phyloP scores from a whole-genome alignment of 257 asterid genomes.

The Solanum chaucha region DNA sequence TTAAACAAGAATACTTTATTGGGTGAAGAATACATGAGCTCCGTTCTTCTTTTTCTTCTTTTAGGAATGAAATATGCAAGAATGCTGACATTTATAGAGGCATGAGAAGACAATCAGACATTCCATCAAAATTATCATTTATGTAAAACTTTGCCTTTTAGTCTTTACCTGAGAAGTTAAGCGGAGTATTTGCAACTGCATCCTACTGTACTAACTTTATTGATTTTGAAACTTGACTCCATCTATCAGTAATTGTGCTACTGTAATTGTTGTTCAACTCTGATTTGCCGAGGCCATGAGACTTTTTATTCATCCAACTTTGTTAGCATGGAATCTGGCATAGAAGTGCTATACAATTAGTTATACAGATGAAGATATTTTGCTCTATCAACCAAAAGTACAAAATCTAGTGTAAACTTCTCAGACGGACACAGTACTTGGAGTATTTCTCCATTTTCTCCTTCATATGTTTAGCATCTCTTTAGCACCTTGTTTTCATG shows the following conservation, averaged over 20 bases:
- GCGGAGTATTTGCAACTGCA: neutral
- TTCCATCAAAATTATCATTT: neutral
- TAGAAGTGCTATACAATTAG: neutral
- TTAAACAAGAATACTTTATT: neutral
- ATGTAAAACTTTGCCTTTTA: neutral
- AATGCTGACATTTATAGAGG: neutral
- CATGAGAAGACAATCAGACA: neutral
- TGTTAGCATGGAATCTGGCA: neutral
- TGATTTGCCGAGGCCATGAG: neutral
- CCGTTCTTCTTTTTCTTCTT: neutral
- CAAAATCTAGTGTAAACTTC: neutral
- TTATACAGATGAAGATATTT: neutral
- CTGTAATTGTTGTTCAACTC: neutral
- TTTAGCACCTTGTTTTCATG: neutral
- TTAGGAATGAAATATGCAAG: neutral
- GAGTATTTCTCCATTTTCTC: neutral
- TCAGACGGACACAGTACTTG: neutral
- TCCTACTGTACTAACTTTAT: neutral
- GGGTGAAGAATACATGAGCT: neutral
- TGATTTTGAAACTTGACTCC: neutral
- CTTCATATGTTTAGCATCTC: neutral
- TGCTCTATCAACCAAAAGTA: neutral
- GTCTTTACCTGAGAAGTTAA: neutral
- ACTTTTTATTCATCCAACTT: neutral
- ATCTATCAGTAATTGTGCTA: neutral